A percentile compares a stretch with the other conserved stretches of the same genome.
Evolutionary conservation across 495 filamentous ascomycete genomes (phyloP).

Genomic region (Emericellopsis terricola): DNA sequence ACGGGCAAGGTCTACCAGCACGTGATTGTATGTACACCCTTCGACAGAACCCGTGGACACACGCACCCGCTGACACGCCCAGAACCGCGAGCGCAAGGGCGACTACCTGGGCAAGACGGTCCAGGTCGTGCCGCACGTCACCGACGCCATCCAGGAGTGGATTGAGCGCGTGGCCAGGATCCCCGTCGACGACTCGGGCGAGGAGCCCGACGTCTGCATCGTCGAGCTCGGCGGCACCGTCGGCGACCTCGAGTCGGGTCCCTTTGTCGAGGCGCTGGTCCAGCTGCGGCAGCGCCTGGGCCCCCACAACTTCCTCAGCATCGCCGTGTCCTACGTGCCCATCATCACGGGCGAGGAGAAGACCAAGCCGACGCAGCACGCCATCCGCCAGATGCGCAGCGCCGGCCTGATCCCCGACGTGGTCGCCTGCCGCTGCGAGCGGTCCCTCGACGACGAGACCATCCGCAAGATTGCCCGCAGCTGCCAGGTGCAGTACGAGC

Average conservation of each 20-base stretch:
- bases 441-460: conserved; percentile 49
- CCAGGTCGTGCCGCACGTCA: conserved; percentile 85
- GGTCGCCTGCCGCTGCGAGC: conserved; percentile 76
- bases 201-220: conserved; percentile 84
- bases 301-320: background rate
- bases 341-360: conserved; percentile 64
- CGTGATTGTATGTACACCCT: conserved; percentile 68
- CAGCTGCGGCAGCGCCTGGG: conserved; percentile 30
- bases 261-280: conserved; percentile 75
- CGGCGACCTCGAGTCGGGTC: conserved; percentile 76
- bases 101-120: conserved; percentile 87
- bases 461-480: conserved; percentile 75
- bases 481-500: conserved; percentile 64
- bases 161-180: conserved; percentile 73
- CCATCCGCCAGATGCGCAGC: conserved; percentile 63
- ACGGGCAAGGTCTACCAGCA: conserved; percentile 88
- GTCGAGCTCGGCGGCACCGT: conserved; percentile 25
- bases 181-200: conserved; percentile 70
- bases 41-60: too few relatives aligned
- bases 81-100: conserved; percentile 42
- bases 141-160: conserved; percentile 82
- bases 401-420: conserved; percentile 76
- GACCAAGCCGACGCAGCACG: conserved; percentile 90
- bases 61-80: too few relatives aligned
- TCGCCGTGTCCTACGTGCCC: background rate